Conservation (phyloP, 116 monocot genomes). For the Dioscorea cayenensis region DNA sequence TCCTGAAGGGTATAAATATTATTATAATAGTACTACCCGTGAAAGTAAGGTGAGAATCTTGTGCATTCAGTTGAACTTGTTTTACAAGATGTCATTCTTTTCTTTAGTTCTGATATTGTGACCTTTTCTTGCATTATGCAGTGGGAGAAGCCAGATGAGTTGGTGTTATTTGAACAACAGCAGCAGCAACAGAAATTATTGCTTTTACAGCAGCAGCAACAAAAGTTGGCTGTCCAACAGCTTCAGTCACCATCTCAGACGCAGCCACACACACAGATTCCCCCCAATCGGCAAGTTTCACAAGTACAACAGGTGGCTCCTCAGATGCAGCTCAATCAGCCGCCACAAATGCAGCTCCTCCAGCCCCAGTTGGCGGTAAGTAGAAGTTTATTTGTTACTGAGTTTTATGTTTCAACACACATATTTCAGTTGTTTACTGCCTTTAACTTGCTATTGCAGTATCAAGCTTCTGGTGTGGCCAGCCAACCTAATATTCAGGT, state of each 20-base stretch:
- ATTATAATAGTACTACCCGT: constrained; percentile 78
- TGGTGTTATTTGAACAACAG: constrained; percentile 76
- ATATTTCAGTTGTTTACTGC: constrained; percentile 10
- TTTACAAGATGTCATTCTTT: neutral
- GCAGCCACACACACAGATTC: constrained; percentile 34
- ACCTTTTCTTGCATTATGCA: constrained; percentile 14
- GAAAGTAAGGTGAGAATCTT: constrained; percentile 75
- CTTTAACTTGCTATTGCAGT: constrained; percentile 25
- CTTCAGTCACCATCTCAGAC: constrained; percentile 53
- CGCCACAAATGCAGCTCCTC: constrained; percentile 50
- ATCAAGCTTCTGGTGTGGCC: constrained; percentile 42
- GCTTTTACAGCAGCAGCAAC: constrained; percentile 57
- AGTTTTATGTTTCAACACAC: neutral
- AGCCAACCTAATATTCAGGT: constrained; percentile 66
- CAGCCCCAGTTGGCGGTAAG: constrained; percentile 46
- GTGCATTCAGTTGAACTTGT: neutral
- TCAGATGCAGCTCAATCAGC: constrained; percentile 81
- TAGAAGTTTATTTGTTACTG: constrained; percentile 1
- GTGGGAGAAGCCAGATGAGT: constrained; percentile 99
- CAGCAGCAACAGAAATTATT: constrained; percentile 51
- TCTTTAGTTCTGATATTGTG: neutral
- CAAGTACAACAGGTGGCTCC: constrained; percentile 53
- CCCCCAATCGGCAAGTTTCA: constrained; percentile 41
- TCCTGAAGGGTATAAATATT: constrained; percentile 97
- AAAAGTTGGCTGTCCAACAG: constrained; percentile 60